Percentiles rank a stretch among this genome's conserved stretches.
These are phyloP conservation scores for Coccomyxa subellipsoidea DNA, from an alignment of 163 green algal species.

Conservation along the genomic window DNA sequence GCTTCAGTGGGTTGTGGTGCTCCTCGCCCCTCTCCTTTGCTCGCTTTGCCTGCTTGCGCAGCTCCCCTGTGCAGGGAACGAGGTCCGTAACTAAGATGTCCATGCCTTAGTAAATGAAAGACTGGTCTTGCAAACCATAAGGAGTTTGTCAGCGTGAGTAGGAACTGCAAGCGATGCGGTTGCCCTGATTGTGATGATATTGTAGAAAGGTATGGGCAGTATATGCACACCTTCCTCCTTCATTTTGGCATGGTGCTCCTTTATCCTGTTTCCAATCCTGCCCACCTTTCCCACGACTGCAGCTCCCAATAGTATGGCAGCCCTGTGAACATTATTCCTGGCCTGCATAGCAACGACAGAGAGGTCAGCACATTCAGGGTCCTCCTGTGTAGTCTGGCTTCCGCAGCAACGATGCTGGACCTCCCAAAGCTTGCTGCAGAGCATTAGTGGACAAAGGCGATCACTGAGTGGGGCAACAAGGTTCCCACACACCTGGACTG, in stretches of 20 bases:
- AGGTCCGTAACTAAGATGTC: too few species aligned
- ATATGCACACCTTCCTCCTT: not conserved
- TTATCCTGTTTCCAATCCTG: not conserved
- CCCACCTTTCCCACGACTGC: not conserved
- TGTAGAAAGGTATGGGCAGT: not conserved
- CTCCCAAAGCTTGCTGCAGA: too few species aligned
- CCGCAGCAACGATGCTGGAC: too few species aligned
- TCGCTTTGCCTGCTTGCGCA: not conserved
- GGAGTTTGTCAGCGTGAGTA: too few species aligned
- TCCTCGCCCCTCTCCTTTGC: not conserved
- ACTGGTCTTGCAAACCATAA: too few species aligned
- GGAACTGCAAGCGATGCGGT: too few species aligned
- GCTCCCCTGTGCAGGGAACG: not conserved
- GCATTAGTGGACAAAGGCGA: too few species aligned
- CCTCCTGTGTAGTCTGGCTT: too few species aligned
- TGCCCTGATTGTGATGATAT: too few species aligned
- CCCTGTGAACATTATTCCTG: not conserved
- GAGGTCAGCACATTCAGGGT: too few species aligned
- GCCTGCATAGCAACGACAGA: not conserved
- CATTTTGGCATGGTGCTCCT: not conserved
- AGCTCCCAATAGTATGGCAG: not conserved
- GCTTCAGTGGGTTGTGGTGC: not conserved
- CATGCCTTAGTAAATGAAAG: too few species aligned
- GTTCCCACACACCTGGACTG: not conserved
- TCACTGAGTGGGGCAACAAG: too few species aligned